Evolutionary conservation across 257 asterid genomes (phyloP).

Genomic region (Solanum piurae): DNA sequence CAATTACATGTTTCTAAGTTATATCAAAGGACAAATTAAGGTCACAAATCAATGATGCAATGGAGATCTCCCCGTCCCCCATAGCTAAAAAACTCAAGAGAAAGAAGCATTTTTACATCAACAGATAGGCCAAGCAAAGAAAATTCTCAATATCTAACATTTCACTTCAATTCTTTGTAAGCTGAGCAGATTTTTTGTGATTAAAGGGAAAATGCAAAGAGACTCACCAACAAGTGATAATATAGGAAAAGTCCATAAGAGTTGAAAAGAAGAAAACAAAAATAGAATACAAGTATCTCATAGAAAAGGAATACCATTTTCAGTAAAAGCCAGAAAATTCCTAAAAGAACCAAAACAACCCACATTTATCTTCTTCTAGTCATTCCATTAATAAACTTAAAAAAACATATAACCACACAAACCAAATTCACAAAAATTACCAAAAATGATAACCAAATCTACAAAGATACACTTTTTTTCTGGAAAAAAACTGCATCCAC

Average conservation of each 20-base stretch:
- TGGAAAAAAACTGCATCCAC: too few relatives aligned
- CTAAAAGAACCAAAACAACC: not conserved
- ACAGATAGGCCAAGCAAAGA: not conserved
- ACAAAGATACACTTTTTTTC: too few relatives aligned
- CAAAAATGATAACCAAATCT: not conserved
- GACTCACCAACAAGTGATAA: not conserved
- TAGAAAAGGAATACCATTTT: not conserved
- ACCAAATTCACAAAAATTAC: not conserved
- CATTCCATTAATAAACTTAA: not conserved
- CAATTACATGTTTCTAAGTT: not conserved
- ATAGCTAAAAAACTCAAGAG: not conserved
- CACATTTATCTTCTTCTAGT: slow-evolving; percentile 1
- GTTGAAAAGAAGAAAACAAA: not conserved
- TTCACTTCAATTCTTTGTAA: not conserved
- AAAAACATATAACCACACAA: not conserved
- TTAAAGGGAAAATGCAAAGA: not conserved
- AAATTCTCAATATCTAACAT: not conserved
- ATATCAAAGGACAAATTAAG: not conserved
- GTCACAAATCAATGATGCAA: not conserved
- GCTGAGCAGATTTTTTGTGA: not conserved
- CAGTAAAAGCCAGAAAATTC: not conserved
- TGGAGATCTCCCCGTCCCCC: not conserved
- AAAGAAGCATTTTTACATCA: not conserved
- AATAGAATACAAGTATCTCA: not conserved
- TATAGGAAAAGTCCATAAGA: not conserved